Base-by-base conservation (phyloP, 228 moss, liverwort and hornwort genomes). In the Sphagnum magellanicum region DNA sequence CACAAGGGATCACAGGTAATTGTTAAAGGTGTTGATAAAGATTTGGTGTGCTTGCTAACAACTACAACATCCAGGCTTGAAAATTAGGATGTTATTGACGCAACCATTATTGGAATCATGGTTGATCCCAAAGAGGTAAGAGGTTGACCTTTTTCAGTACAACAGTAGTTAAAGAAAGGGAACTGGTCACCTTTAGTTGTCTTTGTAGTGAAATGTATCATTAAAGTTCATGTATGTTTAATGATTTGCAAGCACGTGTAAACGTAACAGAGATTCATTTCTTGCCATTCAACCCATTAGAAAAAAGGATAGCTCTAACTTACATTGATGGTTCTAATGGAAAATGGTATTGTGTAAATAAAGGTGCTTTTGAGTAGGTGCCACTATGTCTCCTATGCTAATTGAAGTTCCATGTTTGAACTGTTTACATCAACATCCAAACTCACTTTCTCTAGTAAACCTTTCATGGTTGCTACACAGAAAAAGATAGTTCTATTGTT, bases 351-450 rank as follows among this genome's bases (percentile, higher is more conserved):
- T 49, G 64, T 48, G 64, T 49, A 12, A 64, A 49, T 49, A 64
- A 64, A 71, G 85, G 85, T 71, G 85, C 85, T 6, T 82, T 82
- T 0, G 85, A 86, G 71, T 82, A 86, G 68, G 82, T 86, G 11
- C 6, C 11, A 11, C n/a, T n/a, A n/a, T n/a, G n/a, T n/a, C n/a
- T n/a, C n/a, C n/a, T n/a, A n/a, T n/a, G n/a, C n/a, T n/a, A n/a
- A n/a, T n/a, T n/a, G n/a, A n/a, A n/a, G n/a, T n/a, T n/a, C n/a
- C n/a, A n/a, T n/a, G n/a, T n/a, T n/a, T n/a, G n/a, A n/a, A n/a
- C n/a, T n/a, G n/a, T n/a, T n/a, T n/a, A n/a, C n/a, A n/a, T n/a
- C n/a, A n/a, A n/a, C n/a, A n/a, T n/a, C n/a, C n/a, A n/a, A n/a
- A n/a, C n/a, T n/a, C n/a, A n/a, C n/a, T n/a, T n/a, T n/a, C n/a